These are phyloP conservation scores for Lojkania enalia DNA, from an alignment of 2,329 filamentous ascomycete genomes.

Conservation along the genomic window DNA sequence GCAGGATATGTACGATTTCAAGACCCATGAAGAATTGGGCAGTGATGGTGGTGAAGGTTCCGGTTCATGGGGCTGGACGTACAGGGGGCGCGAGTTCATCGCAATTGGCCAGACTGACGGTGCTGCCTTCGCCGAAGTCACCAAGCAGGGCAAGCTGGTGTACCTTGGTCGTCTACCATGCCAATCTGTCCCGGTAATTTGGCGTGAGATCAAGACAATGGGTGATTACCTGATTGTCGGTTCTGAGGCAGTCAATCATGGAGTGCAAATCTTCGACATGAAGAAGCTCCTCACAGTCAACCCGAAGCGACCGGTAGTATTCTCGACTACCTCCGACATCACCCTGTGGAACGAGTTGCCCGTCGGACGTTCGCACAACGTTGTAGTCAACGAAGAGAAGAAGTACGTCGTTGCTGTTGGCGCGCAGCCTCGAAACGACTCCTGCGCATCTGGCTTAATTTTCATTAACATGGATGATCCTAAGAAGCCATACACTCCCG, in stretches of 20 bases:
- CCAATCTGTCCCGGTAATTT: constrained; percentile 49
- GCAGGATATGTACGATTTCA: constrained; percentile 59
- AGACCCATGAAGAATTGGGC: constrained; percentile 59
- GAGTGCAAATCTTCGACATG: constrained; percentile 66
- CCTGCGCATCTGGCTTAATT: constrained; percentile 58
- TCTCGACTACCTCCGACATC: constrained; percentile 33
- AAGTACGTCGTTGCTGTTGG: constrained; percentile 42
- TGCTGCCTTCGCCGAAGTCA: constrained; percentile 58
- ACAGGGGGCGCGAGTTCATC: constrained; percentile 58
- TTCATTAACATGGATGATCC: constrained; percentile 62
- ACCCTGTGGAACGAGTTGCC: constrained; percentile 21
- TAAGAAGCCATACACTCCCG: constrained; percentile 39
- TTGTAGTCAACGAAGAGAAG: constrained; percentile 41
- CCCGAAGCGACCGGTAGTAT: constrained; percentile 36
- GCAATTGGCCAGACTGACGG: constrained; percentile 60
- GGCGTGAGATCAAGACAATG: constrained; percentile 57
- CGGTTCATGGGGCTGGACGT: constrained; percentile 58
- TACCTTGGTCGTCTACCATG: constrained; percentile 59
- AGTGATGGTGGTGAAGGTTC: constrained; percentile 47
- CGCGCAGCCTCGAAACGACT: constrained; percentile 32
- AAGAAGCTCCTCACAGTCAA: constrained; percentile 42
- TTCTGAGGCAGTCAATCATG: constrained; percentile 50
- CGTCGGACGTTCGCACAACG: constrained; percentile 40
- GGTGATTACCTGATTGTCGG: constrained; percentile 49
- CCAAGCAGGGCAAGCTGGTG: constrained; percentile 51